phyloP scores from a whole-genome alignment of 805 yeast genomes.

The Lipomyces orientalis region DNA sequence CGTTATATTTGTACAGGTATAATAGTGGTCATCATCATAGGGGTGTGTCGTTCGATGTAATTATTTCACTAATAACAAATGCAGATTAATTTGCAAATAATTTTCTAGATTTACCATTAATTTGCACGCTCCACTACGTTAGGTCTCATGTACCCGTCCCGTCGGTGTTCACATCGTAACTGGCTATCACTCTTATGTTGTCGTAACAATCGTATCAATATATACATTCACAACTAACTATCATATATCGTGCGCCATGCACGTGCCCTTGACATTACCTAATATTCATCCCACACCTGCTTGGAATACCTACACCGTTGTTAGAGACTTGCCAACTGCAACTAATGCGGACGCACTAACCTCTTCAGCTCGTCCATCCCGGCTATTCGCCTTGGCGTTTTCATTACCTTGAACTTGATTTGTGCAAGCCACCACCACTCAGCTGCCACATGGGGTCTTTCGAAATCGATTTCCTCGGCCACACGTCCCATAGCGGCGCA shows the following conservation, averaged over 20 bases:
- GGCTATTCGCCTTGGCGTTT: slow-evolving; percentile 28
- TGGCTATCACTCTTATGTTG: neutral
- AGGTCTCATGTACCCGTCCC: neutral
- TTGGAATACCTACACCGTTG: slow-evolving; percentile 1
- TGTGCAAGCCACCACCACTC: slow-evolving; percentile 35
- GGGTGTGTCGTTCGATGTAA: neutral
- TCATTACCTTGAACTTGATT: slow-evolving; percentile 22
- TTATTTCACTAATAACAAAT: neutral
- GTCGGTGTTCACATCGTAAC: too few species aligned
- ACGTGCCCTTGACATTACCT: neutral
- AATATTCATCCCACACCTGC: slow-evolving; percentile 4
- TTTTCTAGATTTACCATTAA: neutral
- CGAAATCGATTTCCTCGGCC: slow-evolving; percentile 31
- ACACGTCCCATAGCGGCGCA: slow-evolving; percentile 32
- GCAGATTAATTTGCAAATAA: neutral
- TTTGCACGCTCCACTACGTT: neutral
- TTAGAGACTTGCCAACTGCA: neutral
- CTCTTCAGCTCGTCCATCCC: slow-evolving; percentile 21
- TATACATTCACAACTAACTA: neutral
- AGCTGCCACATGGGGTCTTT: slow-evolving; percentile 31
- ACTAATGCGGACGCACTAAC: slow-evolving; percentile 3
- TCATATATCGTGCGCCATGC: neutral
- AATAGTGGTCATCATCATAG: neutral
- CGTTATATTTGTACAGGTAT: neutral
- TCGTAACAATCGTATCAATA: neutral